Evolutionary conservation across 148 eudicot species (phyloP), one percentile per base, ranked within the genome.

Genomic region (Chenopodium quinoa): DNA sequence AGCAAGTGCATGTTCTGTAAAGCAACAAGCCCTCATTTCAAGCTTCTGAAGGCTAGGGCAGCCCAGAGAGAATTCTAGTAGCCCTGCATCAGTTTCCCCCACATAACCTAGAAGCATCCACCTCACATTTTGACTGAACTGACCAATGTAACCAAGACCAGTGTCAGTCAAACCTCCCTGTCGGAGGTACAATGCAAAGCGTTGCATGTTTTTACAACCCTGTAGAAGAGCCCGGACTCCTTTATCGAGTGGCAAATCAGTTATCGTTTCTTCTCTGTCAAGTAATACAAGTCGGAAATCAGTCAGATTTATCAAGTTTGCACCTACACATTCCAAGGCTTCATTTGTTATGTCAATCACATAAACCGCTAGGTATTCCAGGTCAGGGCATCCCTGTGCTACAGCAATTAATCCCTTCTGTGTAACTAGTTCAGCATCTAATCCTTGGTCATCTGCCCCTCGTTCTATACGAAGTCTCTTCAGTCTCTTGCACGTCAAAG

Each of bases 51-150:
- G 82, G 79, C 80, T 94, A 1, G 99, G 98, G 80, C 99, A 97
- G 27, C 99, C 99, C 52, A 40, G 88, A 32, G 99, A 90, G 70
- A 97, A 91, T 44, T 85, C 97, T 10, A 89, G 50, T 74, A 97
- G 90, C 20, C 99, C 99, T n/a, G 81, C 89, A 78, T 97, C 98
- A 1, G 96, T 88, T 73, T 90, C 91, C 46, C 99, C 99, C 4
- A 89, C 93, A 75, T 81, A 87, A 7, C 98, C 98, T 73, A 97
- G 80, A 75, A 97, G 95, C 97, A 97, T 97, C 99, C 99, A 97
- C 80, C 90, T 90, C 62, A 97, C 85, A 7, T 97, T 92, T 27
- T 70, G 88, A 83, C 99, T 88, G 77, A 82, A 86, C 70, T 75
- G 87, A 32, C 99, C 99, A 4, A 97, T 80, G 79, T 94, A 94